phyloP scores from a whole-genome alignment of 176 grass and related monocot genomes.

The Oryza glaberrima region DNA sequence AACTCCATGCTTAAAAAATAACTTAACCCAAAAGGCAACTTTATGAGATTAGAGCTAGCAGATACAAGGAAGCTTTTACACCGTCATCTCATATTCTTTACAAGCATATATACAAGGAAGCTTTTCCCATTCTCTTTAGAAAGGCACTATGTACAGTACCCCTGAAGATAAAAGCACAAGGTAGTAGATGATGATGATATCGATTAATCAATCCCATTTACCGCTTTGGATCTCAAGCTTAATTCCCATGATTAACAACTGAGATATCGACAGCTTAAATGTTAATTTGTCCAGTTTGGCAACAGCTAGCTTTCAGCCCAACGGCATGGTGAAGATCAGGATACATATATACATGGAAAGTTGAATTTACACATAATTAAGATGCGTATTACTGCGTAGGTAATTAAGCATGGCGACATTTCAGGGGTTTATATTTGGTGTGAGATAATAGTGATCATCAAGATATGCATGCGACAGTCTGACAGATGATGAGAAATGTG shows the following conservation, averaged over 20 bases:
- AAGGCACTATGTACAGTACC: too few relatives aligned
- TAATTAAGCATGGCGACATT: neutral
- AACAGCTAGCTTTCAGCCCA: neutral
- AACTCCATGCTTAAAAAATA: too few relatives aligned
- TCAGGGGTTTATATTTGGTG: neutral
- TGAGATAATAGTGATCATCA: neutral
- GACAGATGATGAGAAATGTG: neutral
- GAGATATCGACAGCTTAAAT: slow-evolving; percentile 3
- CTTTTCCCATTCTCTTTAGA: too few relatives aligned
- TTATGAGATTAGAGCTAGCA: too few relatives aligned
- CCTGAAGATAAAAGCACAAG: too few relatives aligned
- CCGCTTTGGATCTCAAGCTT: slow-evolving; percentile 11
- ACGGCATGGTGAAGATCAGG: neutral
- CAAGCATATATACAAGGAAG: too few relatives aligned
- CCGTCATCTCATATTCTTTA: too few relatives aligned
- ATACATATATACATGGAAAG: neutral
- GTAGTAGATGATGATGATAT: neutral
- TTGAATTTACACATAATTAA: slow-evolving; percentile 23
- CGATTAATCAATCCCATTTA: slow-evolving; percentile 14
- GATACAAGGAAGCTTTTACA: too few relatives aligned
- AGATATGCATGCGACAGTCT: neutral
- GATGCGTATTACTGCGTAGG: neutral
- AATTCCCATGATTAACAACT: slow-evolving; percentile 24
- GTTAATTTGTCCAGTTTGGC: slow-evolving; percentile 9
- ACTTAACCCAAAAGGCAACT: too few relatives aligned